Evolutionary conservation across 192 early-diverging fungal species (phyloP).

Genomic region (Coemansia brasiliensis): DNA sequence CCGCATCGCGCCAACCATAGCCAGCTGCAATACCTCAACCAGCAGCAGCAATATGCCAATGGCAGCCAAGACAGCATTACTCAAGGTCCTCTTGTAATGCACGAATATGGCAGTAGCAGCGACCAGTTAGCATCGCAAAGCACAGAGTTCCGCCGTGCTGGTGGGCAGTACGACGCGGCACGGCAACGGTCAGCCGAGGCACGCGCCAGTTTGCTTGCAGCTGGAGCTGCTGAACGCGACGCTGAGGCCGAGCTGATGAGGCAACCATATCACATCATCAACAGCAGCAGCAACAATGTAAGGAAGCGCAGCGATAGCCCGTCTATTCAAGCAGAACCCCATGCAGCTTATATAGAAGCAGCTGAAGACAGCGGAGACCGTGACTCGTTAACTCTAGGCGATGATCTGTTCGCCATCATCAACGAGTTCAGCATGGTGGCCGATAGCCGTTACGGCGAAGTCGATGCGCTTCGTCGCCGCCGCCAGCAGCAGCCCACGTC

Average conservation of each 20-base stretch:
- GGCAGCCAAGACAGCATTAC: conserved; percentile 14
- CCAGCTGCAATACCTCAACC: neutral
- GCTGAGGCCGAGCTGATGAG: conserved; percentile 32
- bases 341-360: neutral
- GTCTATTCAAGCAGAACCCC: neutral
- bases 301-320: neutral
- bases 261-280: conserved; percentile 6
- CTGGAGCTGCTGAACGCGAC: conserved; percentile 37
- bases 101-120: neutral
- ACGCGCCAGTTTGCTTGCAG: conserved; percentile 48
- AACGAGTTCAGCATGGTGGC: conserved; percentile 50
- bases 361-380: neutral
- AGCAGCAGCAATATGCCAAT: conserved; percentile 1
- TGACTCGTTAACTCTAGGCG: conserved; percentile 49
- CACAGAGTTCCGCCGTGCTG: conserved; percentile 23
- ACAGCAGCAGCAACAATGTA: conserved; percentile 17
- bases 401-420: conserved; percentile 51
- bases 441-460: conserved; percentile 45
- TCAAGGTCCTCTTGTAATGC: conserved; percentile 1
- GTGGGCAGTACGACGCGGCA: conserved; percentile 25
- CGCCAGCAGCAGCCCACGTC: neutral
- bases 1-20: neutral
- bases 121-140: neutral
- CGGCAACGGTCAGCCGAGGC: conserved; percentile 43
- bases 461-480: conserved; percentile 31